A percentile compares a stretch with the other conserved stretches of the same genome.
phyloP scores from a whole-genome alignment of 2,329 filamentous ascomycete species.

The Aspergillus unguis region DNA sequence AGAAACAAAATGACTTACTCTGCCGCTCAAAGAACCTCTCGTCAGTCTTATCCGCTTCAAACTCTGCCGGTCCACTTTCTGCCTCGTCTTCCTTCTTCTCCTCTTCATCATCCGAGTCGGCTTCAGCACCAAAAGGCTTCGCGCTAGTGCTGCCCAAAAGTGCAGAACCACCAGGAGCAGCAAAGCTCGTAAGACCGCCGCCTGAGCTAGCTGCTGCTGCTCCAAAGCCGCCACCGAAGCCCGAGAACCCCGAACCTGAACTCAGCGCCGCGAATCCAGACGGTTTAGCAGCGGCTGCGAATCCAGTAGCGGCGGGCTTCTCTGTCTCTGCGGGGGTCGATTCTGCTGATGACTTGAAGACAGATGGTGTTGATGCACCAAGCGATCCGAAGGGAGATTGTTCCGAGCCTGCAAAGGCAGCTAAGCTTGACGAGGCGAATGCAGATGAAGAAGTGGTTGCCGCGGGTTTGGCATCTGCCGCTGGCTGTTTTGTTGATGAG shows the following conservation, averaged over 20 bases:
- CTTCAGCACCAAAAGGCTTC: slow-evolving; percentile 74
- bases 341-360: slow-evolving; percentile 34
- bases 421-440: slow-evolving; percentile 67
- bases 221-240: slow-evolving; percentile 49
- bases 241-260: slow-evolving; percentile 33
- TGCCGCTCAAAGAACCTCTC: slow-evolving; percentile 56
- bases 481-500: slow-evolving; percentile 25
- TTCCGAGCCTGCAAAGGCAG: slow-evolving; percentile 59
- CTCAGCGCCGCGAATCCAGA: slow-evolving; percentile 39
- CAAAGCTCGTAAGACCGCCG: slow-evolving; percentile 64
- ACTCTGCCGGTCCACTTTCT: slow-evolving; percentile 47
- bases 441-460: slow-evolving; percentile 59
- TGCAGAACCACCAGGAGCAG: slow-evolving; percentile 53
- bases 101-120: slow-evolving; percentile 48
- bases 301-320: slow-evolving; percentile 26
- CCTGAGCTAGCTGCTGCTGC: slow-evolving; percentile 43
- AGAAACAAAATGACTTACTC: slow-evolving; percentile 50
- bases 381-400: slow-evolving; percentile 63
- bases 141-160: slow-evolving; percentile 38
- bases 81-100: slow-evolving; percentile 52
- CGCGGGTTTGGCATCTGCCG: slow-evolving; percentile 23
- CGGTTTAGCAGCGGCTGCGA: slow-evolving; percentile 29
- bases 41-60: slow-evolving; percentile 48
- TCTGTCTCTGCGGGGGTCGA: slow-evolving; percentile 20
- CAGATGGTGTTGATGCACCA: slow-evolving; percentile 46